These are phyloP conservation scores for Incumbomyces lentus DNA, from an alignment of 2,329 filamentous ascomycete species.

Conservation along the genomic window DNA sequence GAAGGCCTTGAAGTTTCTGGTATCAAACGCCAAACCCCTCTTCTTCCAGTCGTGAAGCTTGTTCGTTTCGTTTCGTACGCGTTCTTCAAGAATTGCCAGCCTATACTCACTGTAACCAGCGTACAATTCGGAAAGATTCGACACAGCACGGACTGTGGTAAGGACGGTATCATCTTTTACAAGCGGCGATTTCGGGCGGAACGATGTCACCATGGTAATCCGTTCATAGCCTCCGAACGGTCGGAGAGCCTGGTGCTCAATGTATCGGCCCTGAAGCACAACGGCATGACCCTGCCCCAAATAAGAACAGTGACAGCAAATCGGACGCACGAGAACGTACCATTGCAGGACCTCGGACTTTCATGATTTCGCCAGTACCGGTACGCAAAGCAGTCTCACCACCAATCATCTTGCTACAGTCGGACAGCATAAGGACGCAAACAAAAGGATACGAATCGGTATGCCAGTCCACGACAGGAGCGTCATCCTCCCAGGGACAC, in stretches of 20 bases:
- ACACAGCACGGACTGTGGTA: slow-evolving; percentile 49
- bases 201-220: slow-evolving; percentile 57
- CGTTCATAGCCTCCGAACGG: slow-evolving; percentile 50
- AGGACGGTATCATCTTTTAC: slow-evolving; percentile 52
- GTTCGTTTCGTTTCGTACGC: slow-evolving; percentile 39
- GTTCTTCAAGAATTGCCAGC: slow-evolving; percentile 52
- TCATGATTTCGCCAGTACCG: slow-evolving; percentile 36
- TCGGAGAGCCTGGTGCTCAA: slow-evolving; percentile 53
- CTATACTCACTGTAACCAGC: slow-evolving; percentile 53
- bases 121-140: slow-evolving; percentile 48
- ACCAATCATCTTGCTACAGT: slow-evolving; percentile 38
- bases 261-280: slow-evolving; percentile 57
- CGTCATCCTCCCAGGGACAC: slow-evolving; percentile 22
- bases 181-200: slow-evolving; percentile 47
- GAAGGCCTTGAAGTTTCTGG: slow-evolving; percentile 23
- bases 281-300: slow-evolving; percentile 49
- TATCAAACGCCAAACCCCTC: slow-evolving; percentile 26
- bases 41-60: slow-evolving; percentile 24
- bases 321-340: slow-evolving; percentile 24
- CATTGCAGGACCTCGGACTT: slow-evolving; percentile 35
- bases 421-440: slow-evolving; percentile 43
- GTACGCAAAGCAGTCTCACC: slow-evolving; percentile 54
- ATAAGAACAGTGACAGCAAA: slow-evolving; percentile 1
- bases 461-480: slow-evolving; percentile 40
- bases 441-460: slow-evolving; percentile 43